Evolutionary conservation across 1,139 yeast genomes (phyloP).

Genomic region (Diutina siamensis): DNA sequence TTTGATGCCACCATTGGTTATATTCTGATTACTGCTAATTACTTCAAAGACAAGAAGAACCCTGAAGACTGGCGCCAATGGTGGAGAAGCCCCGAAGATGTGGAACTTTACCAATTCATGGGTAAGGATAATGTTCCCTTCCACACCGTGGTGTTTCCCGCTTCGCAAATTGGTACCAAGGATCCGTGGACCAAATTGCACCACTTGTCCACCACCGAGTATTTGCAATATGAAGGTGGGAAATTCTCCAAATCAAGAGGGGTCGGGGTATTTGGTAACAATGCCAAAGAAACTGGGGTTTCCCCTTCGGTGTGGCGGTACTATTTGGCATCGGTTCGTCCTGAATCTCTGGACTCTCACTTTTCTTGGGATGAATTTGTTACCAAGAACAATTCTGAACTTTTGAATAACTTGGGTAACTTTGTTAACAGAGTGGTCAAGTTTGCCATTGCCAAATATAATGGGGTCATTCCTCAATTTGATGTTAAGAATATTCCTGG

Average conservation of each 20-base stretch:
- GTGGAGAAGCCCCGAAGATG: slow-evolving; percentile 88
- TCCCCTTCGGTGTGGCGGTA: slow-evolving; percentile 96
- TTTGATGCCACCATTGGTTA: slow-evolving; percentile 97
- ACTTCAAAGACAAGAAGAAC: slow-evolving; percentile 42
- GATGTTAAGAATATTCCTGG: slow-evolving; percentile 35
- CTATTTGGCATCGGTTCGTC: slow-evolving; percentile 84
- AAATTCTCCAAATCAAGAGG: slow-evolving; percentile 95
- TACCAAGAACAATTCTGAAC: slow-evolving; percentile 82
- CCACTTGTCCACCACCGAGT: slow-evolving; percentile 90
- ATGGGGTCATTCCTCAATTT: slow-evolving; percentile 72
- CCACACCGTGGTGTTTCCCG: slow-evolving; percentile 97
- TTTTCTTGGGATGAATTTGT: slow-evolving; percentile 97
- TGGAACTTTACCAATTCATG: slow-evolving; percentile 89
- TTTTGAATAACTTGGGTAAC: slow-evolving; percentile 92
- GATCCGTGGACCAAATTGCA: slow-evolving; percentile 87
- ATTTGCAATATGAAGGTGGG: slow-evolving; percentile 94
- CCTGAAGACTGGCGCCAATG: slow-evolving; percentile 51
- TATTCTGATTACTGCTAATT: slow-evolving; percentile 90
- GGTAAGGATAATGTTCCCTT: slow-evolving; percentile 98
- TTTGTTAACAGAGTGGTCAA: slow-evolving; percentile 89
- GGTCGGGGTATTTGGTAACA: slow-evolving; percentile 95
- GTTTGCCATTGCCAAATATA: slow-evolving; percentile 82
- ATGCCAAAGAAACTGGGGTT: slow-evolving; percentile 87
- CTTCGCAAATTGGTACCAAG: slow-evolving; percentile 77
- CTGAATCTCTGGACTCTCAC: slow-evolving; percentile 91